Evolutionary conservation across 352 stramenopile species (phyloP), one percentile per base, ranked within the genome.

Genomic region (Globisporangium ultimum): DNA sequence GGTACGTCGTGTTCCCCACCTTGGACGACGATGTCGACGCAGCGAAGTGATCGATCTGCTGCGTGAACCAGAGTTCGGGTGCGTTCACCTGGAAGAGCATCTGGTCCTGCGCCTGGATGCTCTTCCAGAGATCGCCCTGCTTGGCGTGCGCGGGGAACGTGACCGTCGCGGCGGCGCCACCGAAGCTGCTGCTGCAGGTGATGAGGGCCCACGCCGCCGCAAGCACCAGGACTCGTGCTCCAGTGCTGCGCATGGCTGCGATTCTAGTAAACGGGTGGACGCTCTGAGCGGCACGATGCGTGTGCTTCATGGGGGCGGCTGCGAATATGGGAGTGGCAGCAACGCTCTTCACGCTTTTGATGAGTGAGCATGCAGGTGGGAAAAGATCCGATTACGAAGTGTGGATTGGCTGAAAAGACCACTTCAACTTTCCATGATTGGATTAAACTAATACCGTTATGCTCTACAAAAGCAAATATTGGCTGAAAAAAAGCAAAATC

Each of bases 21-120:
- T 55, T 38, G 9, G 58, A n/a, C n/a, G n/a, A n/a, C n/a, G n/a
- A n/a, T n/a, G n/a, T n/a, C 22, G 0, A 52, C 48, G 47, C 7
- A 6, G 40, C 32, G 24, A 88, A 91, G 63, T 93, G 84, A 56
- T 93, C 80, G 32, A 91, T 34, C 24, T 69, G 65, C 67, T 93
- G 84, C 53, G 68, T 66, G 60, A 93, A 93, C 84, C 80, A 91
- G 46, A 79, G 73, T 50, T 76, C 67, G 2, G 72, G 57, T 6
- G 77, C 56, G 2, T 67, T 47, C n/a, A 61, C 49, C 15, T 70
- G 55, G 53, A 85, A 80, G 10, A 88, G 48, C 41, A 68, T 55
- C 45, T 84, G 66, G 13, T 67, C 80, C 58, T 88, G 70, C 53
- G 65, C 64, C 56, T 87, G 72, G 45, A 90, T 63, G 9, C 76